Base-by-base conservation (phyloP, 495 filamentous ascomycete genomes). In the Stereocaulon alpinum region DNA sequence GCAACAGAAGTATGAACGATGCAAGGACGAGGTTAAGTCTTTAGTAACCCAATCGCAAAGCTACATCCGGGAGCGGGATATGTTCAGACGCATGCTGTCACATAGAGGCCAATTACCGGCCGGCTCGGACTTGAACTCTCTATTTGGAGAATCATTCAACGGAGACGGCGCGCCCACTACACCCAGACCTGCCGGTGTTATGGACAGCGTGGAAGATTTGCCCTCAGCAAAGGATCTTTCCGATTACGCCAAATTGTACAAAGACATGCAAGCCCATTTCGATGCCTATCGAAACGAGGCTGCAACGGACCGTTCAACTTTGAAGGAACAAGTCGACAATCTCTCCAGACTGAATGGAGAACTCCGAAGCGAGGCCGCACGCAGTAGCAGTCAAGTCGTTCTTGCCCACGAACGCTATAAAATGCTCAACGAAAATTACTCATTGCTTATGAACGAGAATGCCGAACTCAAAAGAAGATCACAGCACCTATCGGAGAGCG, bases 41-140 rank as follows among this genome's bases (percentile, higher is more conserved):
- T 81, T 93, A 50, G 78, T 85, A 4, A 82, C 86, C 7, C 85
- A 88, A 61, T 86, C 88, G 34, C 86, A 96, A 75, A 95, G 89
- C 70, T 95, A 95, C 64, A 87, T 92, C 51, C 88, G 88, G 67
- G 93, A 99, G 73, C 83, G 93, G 40, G 91, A 99, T 66, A 96
- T 95, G 80, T 96, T 95, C 84, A 82, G 90, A 32, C 88, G 89
- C 43, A 93, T 96, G 82, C 81, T 96, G 15, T 83, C 89, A 59
- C 81, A 86, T 59, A 78, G 83, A 59, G 85, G 84, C 11, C 86
- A 89, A 63, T 68, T 77, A 40, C 60, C 67, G 14, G 75, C 76
- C 55, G 71, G 73, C 14, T 68, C 62, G 43, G 63, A 68, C 49
- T 34, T 55, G 34, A 57, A 45, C 18, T 68, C 64, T 7, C 34